Percentiles rank a stretch among this genome's conserved stretches.
phyloP scores from a whole-genome alignment of 2,329 filamentous ascomycete genomes.

The Aurifilum marmelostoma region DNA sequence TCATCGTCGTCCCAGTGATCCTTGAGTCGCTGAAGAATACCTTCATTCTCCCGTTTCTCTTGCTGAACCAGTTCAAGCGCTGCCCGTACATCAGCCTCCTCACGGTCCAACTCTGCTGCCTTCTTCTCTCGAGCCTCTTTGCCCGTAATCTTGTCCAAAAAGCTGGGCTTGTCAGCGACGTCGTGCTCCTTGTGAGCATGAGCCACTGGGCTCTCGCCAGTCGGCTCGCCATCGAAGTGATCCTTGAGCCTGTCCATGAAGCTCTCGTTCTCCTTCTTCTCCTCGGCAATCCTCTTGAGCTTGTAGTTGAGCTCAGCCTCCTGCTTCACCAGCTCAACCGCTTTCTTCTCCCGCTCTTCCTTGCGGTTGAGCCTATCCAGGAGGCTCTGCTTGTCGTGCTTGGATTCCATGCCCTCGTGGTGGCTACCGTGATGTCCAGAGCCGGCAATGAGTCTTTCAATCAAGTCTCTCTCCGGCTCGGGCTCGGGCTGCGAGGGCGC shows the following conservation, averaged over 20 bases:
- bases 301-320: conserved; percentile 19
- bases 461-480: conserved; percentile 21
- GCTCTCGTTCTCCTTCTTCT: conserved; percentile 27
- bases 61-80: conserved; percentile 19
- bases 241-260: conserved; percentile 24
- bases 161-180: conserved; percentile 13
- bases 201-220: conserved; percentile 6
- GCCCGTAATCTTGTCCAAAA: conserved; percentile 26
- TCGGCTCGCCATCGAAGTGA: background rate
- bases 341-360: conserved; percentile 24
- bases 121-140: conserved; percentile 10
- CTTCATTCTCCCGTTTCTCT: conserved; percentile 27
- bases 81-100: conserved; percentile 21
- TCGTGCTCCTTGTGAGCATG: conserved; percentile 6
- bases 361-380: conserved; percentile 21
- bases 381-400: conserved; percentile 17
- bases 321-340: conserved; percentile 14
- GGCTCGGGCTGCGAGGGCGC: conserved; percentile 3
- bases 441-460: conserved; percentile 21
- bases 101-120: conserved; percentile 16
- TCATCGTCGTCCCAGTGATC: conserved; percentile 16
- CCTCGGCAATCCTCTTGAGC: conserved; percentile 16
- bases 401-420: background rate
- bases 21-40: conserved; percentile 22
- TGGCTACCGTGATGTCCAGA: conserved; percentile 10